Percentiles rank a stretch among this genome's conserved stretches.
These are phyloP conservation scores for Fusarium sp. DNA, from an alignment of 2,329 filamentous ascomycete genomes.

Conservation along the genomic window DNA sequence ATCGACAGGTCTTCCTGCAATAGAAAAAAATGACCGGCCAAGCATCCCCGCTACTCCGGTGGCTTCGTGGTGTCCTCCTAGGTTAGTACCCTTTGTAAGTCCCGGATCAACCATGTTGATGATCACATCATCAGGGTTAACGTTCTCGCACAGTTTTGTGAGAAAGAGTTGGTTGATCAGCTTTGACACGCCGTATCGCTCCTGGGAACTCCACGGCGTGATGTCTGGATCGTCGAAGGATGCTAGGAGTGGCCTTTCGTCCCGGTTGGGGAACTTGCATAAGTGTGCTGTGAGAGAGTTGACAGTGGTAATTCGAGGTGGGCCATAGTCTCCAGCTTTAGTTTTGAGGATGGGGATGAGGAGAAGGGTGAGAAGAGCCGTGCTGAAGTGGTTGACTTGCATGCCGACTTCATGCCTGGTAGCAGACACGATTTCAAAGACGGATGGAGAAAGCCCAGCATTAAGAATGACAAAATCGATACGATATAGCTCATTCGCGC, in stretches of 20 bases:
- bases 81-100: slow-evolving; percentile 46
- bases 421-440: slow-evolving; percentile 30
- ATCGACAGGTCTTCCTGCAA: slow-evolving; percentile 51
- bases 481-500: slow-evolving; percentile 21
- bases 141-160: slow-evolving; percentile 54
- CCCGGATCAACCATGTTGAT: slow-evolving; percentile 56
- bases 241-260: slow-evolving; percentile 45
- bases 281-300: slow-evolving; percentile 49
- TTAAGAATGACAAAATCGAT: slow-evolving; percentile 53
- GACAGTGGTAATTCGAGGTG: slow-evolving; percentile 48
- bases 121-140: slow-evolving; percentile 52
- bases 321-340: slow-evolving; percentile 11
- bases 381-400: slow-evolving; percentile 54
- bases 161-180: slow-evolving; percentile 53
- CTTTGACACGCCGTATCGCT: slow-evolving; percentile 52
- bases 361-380: slow-evolving; percentile 48
- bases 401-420: slow-evolving; percentile 51
- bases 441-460: slow-evolving; percentile 46
- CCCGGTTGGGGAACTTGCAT: slow-evolving; percentile 47
- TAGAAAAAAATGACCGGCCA: slow-evolving; percentile 11
- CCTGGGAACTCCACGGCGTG: slow-evolving; percentile 37
- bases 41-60: slow-evolving; percentile 13
- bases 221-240: slow-evolving; percentile 47
- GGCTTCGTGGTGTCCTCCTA: slow-evolving; percentile 32
- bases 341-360: slow-evolving; percentile 44